A percentile compares a stretch with the other conserved stretches of the same genome.
Conservation (phyloP, 2,329 filamentous ascomycete genomes). For the Stemphylium lycopersici region DNA sequence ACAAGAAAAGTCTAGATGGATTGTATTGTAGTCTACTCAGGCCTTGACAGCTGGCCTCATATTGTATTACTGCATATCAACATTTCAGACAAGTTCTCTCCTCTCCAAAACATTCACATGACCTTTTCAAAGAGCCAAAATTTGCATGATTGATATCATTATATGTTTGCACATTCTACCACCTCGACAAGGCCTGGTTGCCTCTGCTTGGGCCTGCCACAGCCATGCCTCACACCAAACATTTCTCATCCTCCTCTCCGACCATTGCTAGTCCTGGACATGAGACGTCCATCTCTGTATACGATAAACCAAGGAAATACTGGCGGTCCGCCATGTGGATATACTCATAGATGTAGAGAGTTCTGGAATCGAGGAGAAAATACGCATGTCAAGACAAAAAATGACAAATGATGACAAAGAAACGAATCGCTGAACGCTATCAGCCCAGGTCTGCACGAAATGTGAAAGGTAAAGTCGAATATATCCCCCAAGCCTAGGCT, state of each 20-base stretch:
- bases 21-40: too few relatives aligned
- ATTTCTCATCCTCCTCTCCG: conserved; percentile 14
- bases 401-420: conserved; percentile 21
- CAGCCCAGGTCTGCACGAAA: conserved; percentile 28
- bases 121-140: not conserved
- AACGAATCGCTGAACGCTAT: conserved; percentile 46
- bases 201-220: conserved; percentile 29
- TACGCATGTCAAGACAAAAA: conserved; percentile 11
- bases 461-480: conserved; percentile 16
- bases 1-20: too few relatives aligned
- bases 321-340: conserved; percentile 11
- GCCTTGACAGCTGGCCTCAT: too few relatives aligned
- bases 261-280: conserved; percentile 18
- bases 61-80: too few relatives aligned
- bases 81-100: too few relatives aligned
- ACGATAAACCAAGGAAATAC: conserved; percentile 15
- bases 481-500: conserved; percentile 14
- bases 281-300: conserved; percentile 11
- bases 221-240: conserved; percentile 14
- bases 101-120: too few relatives aligned
- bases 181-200: conserved; percentile 7
- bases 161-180: conserved; percentile 25
- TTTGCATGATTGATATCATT: conserved; percentile 17
- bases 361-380: conserved; percentile 4
- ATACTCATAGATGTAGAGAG: conserved; percentile 11